Evolutionary conservation across 768 basidiomycete species (phyloP).

Genomic region (Wakefieldia striispora): DNA sequence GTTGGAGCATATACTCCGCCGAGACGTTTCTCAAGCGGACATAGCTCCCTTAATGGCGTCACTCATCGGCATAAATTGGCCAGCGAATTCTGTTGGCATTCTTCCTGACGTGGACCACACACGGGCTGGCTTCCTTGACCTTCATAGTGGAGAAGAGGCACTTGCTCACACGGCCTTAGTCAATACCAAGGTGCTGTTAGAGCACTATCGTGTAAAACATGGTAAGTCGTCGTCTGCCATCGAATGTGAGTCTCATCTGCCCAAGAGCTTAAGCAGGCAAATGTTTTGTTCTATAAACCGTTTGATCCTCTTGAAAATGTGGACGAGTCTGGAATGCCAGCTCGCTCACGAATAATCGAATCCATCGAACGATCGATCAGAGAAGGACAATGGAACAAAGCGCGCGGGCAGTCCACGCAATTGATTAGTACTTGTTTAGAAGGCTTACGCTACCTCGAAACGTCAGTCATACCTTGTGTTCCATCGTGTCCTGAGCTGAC

Average conservation of each 20-base stretch:
- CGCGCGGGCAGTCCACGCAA: constrained; percentile 45
- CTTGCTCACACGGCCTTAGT: constrained; percentile 56
- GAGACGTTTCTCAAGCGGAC: constrained; percentile 84
- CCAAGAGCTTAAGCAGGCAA: constrained; percentile 58
- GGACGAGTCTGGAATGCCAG: constrained; percentile 24
- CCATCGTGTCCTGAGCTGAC: constrained; percentile 5
- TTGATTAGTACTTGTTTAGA: constrained; percentile 54
- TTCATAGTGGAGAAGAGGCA: constrained; percentile 43
- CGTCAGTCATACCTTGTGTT: constrained; percentile 29
- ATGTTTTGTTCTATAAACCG: constrained; percentile 62
- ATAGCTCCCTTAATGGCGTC: constrained; percentile 76
- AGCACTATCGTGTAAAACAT: constrained; percentile 77
- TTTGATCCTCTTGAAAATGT: constrained; percentile 47
- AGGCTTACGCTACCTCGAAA: constrained; percentile 78
- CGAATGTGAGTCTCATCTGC: constrained; percentile 1
- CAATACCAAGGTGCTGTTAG: constrained; percentile 69
- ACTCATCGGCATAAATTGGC: constrained; percentile 70
- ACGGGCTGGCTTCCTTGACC: constrained; percentile 55
- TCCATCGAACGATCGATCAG: constrained; percentile 48
- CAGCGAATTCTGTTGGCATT: constrained; percentile 80
- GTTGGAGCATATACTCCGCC: constrained; percentile 54
- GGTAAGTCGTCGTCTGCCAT: constrained; percentile 39
- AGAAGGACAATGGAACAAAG: constrained; percentile 43
- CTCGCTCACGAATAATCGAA: constrained; percentile 36
- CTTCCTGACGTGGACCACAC: constrained; percentile 71